A percentile compares a stretch with the other conserved stretches of the same genome.
Conservation (phyloP, 1,139 yeast genomes). For the Debaryomyces singareniensis region DNA sequence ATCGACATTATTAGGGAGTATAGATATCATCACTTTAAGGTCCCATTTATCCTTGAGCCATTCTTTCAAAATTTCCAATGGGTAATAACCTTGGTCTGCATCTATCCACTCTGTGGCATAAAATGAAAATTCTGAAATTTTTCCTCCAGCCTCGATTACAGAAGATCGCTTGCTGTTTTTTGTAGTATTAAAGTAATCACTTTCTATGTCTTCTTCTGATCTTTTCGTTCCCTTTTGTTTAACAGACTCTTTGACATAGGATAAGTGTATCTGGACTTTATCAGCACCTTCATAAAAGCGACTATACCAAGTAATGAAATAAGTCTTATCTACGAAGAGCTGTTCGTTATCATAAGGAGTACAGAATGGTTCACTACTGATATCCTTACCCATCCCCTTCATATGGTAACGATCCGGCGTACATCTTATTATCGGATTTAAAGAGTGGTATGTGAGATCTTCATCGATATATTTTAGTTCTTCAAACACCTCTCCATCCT, state of each 20-base stretch:
- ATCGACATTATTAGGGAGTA: slow-evolving; percentile 62
- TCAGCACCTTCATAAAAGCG: slow-evolving; percentile 49
- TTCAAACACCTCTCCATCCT: slow-evolving; percentile 46
- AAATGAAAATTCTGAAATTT: slow-evolving; percentile 42
- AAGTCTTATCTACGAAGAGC: slow-evolving; percentile 53
- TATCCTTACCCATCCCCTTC: slow-evolving; percentile 56
- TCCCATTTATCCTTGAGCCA: slow-evolving; percentile 50
- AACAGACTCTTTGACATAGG: slow-evolving; percentile 52
- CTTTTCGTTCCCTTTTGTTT: slow-evolving; percentile 52
- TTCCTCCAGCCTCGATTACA: slow-evolving; percentile 35
- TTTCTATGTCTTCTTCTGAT: slow-evolving; percentile 13
- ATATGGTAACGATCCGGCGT: slow-evolving; percentile 68
- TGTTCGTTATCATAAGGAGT: slow-evolving; percentile 60
- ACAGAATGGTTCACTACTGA: slow-evolving; percentile 69
- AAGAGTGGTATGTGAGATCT: slow-evolving; percentile 58
- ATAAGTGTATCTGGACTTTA: slow-evolving; percentile 62
- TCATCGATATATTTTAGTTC: slow-evolving; percentile 56
- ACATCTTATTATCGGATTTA: slow-evolving; percentile 79
- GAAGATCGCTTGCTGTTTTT: slow-evolving; percentile 22
- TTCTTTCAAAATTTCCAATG: slow-evolving; percentile 51
- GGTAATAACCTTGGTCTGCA: slow-evolving; percentile 58
- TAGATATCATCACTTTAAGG: slow-evolving; percentile 47
- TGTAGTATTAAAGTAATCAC: slow-evolving; percentile 1
- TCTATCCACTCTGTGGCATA: slow-evolving; percentile 66
- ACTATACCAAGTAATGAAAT: slow-evolving; percentile 79